Percentiles rank a stretch among this genome's conserved stretches.
Evolutionary conservation across 148 eudicot species (phyloP).

Genomic region (Silene latifolia): DNA sequence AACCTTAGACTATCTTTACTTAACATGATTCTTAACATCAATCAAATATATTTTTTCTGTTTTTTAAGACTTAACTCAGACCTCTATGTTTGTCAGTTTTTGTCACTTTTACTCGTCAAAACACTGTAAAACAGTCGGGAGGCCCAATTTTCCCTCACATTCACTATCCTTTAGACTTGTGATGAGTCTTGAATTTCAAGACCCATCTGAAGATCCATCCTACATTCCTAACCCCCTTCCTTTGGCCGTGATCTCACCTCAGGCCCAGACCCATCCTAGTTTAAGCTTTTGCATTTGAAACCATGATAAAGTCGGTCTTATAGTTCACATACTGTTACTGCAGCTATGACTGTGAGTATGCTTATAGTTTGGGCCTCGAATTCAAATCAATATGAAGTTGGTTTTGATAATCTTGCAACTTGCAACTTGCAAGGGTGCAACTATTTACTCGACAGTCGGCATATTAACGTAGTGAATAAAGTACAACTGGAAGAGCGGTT

Average conservation of each 20-base stretch:
- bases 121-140: not conserved
- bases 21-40: not conserved
- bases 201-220: too few species aligned
- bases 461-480: not conserved
- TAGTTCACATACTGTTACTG: not conserved
- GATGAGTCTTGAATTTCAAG: not conserved
- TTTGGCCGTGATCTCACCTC: not conserved
- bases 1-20: conserved; percentile 12
- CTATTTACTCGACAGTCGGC: too few species aligned
- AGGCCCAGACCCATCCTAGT: not conserved
- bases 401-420: not conserved
- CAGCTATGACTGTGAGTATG: not conserved
- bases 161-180: not conserved
- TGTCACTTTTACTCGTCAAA: not conserved
- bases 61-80: too few species aligned
- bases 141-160: not conserved
- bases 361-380: not conserved
- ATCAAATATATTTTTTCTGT: too few species aligned
- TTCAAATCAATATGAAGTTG: not conserved
- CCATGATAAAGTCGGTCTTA: not conserved
- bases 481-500: not conserved
- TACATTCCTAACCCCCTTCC: not conserved
- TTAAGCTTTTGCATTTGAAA: not conserved
- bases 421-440: too few species aligned
- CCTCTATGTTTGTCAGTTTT: not conserved